Conservation (phyloP, 129 eudicot genomes). For the Daucus carota region DH1_v3.0 NC_030388.2:18872001-18872500, state of each 20-base stretch:
- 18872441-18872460: conserved; percentile 70
- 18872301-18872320: not conserved
- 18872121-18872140: conserved; percentile 73
- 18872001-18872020: conserved; percentile 79
- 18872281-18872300: not conserved
- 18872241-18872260: not conserved
- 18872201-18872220: not conserved
- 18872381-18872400: conserved; percentile 94
- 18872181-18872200: not conserved
- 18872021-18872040: conserved; percentile 74
- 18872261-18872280: not conserved
- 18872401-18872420: conserved; percentile 74
- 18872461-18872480: conserved; percentile 67
- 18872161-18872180: conserved; percentile 61
- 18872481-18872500: not conserved
- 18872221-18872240: not conserved
- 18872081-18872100: conserved; percentile 74
- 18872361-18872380: conserved; percentile 67
- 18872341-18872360: not conserved
- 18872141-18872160: conserved; percentile 69
- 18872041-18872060: conserved; percentile 63
- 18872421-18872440: conserved; percentile 85
- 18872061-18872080: conserved; percentile 83
- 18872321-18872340: not conserved
- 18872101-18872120: conserved; percentile 65